These are phyloP conservation scores for Pharus latifolius DNA, from an alignment of 176 grass and related monocot genomes.

Conservation along the genomic window DNA sequence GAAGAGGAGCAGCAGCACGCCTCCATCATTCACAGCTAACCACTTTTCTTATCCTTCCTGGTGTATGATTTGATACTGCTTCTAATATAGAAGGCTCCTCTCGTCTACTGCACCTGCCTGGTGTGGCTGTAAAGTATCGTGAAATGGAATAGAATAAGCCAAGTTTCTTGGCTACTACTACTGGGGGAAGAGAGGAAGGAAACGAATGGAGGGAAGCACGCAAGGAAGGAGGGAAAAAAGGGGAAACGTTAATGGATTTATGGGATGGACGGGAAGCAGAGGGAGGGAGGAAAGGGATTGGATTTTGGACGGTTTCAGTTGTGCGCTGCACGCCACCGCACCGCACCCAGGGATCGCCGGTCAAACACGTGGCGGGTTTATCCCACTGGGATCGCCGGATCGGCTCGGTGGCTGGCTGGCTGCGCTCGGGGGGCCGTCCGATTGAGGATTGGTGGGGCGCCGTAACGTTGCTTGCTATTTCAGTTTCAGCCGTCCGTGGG, in stretches of 20 bases:
- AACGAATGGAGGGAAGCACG: conserved; percentile 15
- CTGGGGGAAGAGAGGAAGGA: neutral
- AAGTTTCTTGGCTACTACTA: neutral
- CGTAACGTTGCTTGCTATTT: too few relatives aligned
- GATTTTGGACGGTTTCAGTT: neutral
- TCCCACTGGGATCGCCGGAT: neutral
- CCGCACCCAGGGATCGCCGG: too few relatives aligned
- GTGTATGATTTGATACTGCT: neutral
- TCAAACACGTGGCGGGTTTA: conserved; percentile 10
- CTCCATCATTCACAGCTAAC: conserved; percentile 10
- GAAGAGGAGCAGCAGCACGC: conserved; percentile 47
- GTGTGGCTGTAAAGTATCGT: conserved; percentile 13
- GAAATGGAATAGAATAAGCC: conserved; percentile 11
- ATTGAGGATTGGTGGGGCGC: neutral
- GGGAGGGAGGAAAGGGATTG: conserved; percentile 5
- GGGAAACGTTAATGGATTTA: neutral
- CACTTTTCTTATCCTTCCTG: neutral
- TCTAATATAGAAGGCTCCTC: conserved; percentile 7
- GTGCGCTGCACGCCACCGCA: conserved; percentile 26
- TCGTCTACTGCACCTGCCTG: conserved; percentile 1
- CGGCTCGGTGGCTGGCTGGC: neutral
- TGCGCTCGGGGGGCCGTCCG: neutral
- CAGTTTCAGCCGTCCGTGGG: too few relatives aligned
- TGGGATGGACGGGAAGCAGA: neutral
- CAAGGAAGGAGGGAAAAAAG: conserved; percentile 27